Evolutionary conservation across 1,139 yeast genomes (phyloP), one percentile per base, ranked within the genome.

Genomic region (Trichomonascaceae sp.): DNA sequence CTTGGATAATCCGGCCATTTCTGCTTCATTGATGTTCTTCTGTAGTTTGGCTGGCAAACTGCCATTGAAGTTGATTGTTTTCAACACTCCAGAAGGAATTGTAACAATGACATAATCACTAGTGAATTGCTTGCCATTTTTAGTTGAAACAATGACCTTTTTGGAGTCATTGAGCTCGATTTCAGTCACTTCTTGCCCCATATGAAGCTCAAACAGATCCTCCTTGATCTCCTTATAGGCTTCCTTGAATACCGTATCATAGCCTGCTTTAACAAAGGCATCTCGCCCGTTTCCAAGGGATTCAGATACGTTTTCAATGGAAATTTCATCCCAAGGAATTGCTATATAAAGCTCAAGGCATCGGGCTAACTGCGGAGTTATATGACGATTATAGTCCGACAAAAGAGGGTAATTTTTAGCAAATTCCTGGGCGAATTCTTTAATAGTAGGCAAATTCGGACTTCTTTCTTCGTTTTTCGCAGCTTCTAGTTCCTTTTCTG

Each of bases 331-430:
- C 82, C 89, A 82, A 24, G 84, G 75, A 27, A 84, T 73, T 0
- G 95, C 96, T 65, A 82, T 87, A 93, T 95, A 88, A 41, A 85
- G 71, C 66, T 89, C 96, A 55, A 81, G 66, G 57, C 75, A 75
- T 59, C 95, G 71, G 41, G 80, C 69, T 57, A 78, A 66, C 57
- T 81, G 80, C 1, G 80, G 77, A 18, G 83, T 76, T 57, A 75
- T 74, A 43, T 66, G 65, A 32, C 74, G 74, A 64, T 87, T 93
- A 2, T 73, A 76, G 15, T 69, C 68, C 0, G 84, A 76, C 43
- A 87, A 66, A 32, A 83, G 65, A 27, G 72, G 68, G 22, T 76
- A 73, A 57, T 70, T 70, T 43, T 65, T 66, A n/a, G 84, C 61
- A 61, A 81, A 86, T 52, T 72, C 66, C 8, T 71, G 66, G 2